Base-by-base conservation (phyloP, 2,329 filamentous ascomycete genomes). In the Nothophaeocryptopus gaeumannii region DNA sequence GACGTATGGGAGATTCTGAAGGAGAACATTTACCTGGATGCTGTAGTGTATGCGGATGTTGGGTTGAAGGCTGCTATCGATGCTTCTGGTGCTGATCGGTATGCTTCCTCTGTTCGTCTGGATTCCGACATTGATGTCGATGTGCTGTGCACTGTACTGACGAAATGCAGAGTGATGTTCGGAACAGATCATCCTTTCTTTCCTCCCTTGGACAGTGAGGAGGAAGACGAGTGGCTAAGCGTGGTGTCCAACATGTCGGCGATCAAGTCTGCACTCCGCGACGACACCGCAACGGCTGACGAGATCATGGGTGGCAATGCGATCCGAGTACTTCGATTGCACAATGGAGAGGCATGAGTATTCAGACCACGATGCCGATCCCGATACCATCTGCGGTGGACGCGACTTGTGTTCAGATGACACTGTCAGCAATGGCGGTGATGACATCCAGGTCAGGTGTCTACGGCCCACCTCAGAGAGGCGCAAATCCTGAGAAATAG, bases 11-110 rank as follows among this genome's bases (percentile, higher is more conserved):
- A 85, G 60, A 72, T 86, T 2, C 56, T 86, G 57, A 81, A 79
- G 62, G 84, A 82, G 55, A 93, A 96, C 71, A 80, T 96, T 39
- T 93, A 90, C 65, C 78, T 96, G 1, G 90, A 96, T 70, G 89
- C 89, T 0, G 90, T 95, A 11, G 81, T 95, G 5, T 90, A 93
- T 68, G 88, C 85, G 0, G 82, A 86, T 39, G 82, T 88, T 8
- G 87, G 86, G 0, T 67, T 91, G 49, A 83, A 79, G 60, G 85
- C 86, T 1, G 88, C 88, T 0, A 77, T 88, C 2, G 79, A 83
- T 15, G 85, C 84, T 0, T 79, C 71, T 8, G 86, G 86, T 0
- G 74, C 76, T 0, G 86, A 90, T 60, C 70, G 88, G 77, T 79
- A 58, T 53, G 72, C 68, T 20, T 26, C 30, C 39, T 9, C 29